phyloP scores from a whole-genome alignment of 331 rosid species.

The Arachis monticola region DNA sequence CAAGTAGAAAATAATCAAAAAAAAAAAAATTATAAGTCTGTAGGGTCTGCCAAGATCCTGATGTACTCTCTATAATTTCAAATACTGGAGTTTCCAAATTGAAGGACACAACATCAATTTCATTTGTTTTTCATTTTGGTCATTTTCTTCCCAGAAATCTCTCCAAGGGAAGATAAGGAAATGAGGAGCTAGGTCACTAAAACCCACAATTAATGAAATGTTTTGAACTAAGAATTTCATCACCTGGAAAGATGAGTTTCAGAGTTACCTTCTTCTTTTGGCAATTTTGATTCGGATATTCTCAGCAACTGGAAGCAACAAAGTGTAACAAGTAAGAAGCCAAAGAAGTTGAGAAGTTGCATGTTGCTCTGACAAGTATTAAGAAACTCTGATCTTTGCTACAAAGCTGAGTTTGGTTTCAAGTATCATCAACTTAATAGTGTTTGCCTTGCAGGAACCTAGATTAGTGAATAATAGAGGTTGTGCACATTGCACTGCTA shows the following conservation, averaged over 20 bases:
- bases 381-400: neutral
- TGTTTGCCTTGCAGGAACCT: slow-evolving; percentile 17
- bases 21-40: neutral
- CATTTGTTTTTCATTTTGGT: neutral
- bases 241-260: slow-evolving; percentile 2
- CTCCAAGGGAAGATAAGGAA: slow-evolving; percentile 15
- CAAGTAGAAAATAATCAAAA: neutral
- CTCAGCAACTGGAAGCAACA: slow-evolving; percentile 49
- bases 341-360: slow-evolving; percentile 42
- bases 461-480: neutral
- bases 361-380: slow-evolving; percentile 32
- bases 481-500: neutral
- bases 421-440: neutral
- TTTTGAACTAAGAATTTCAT: slow-evolving; percentile 3
- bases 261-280: slow-evolving; percentile 60
- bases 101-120: neutral
- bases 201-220: neutral
- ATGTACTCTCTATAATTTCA: neutral
- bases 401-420: neutral
- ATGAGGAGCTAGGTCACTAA: neutral
- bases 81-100: slow-evolving; percentile 2
- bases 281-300: slow-evolving; percentile 54
- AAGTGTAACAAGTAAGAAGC: slow-evolving; percentile 41
- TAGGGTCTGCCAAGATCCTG: neutral
- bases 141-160: neutral